Base-by-base conservation (phyloP, 139 green algal species). In the Picochlorum sp. region DNA sequence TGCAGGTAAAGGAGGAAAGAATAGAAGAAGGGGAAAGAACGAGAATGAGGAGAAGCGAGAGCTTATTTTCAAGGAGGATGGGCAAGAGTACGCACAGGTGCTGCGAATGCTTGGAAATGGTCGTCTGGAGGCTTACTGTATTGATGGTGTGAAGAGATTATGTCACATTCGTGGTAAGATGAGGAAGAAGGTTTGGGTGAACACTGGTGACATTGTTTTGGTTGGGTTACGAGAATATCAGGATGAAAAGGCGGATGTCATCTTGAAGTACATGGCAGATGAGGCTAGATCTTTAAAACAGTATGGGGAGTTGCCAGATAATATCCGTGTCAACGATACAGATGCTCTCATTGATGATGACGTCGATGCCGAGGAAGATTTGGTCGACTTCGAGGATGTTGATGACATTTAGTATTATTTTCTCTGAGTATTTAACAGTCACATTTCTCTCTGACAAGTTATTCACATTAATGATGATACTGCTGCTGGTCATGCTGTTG, bases 121-220 rank as follows among this genome's bases (percentile, higher is more conserved):
- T 4, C 86, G 94, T 16, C 77, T 98, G 45, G 94, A 98, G 69
- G 90, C 92, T 15, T 85, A 95, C 68, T 99, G 94, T 86, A 98
- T 99, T 47, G 94, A 99, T 76, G 87, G 89, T 45, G 83, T 89
- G 18, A 98, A 99, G 75, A 81, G 94, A 34, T 69, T 99, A 30
- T 99, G 94, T 67, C 92, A 99, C 76, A 99, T 99, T 61, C 84
- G 94, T 45, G 94, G 94, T 50, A 99, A 99, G 81, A 98, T 99
- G 94, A 75, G 95, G 6, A 99, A 99, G 77, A 99, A 99, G 80
- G 92, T 97, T 13, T 93, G 90, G 85, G 86, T 95, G 8, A 87
- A 85, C 62, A 78, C 77, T 26, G 94, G 94, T 45, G 94, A 99
- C 72, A 95, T 99, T 62, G 88, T 99, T 45, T 72, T 99, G 34